A percentile compares a stretch with the other conserved stretches of the same genome.
These are phyloP conservation scores for Biscogniauxia sp. DNA, from an alignment of 2,329 filamentous ascomycete species.

Conservation along the genomic window DNA sequence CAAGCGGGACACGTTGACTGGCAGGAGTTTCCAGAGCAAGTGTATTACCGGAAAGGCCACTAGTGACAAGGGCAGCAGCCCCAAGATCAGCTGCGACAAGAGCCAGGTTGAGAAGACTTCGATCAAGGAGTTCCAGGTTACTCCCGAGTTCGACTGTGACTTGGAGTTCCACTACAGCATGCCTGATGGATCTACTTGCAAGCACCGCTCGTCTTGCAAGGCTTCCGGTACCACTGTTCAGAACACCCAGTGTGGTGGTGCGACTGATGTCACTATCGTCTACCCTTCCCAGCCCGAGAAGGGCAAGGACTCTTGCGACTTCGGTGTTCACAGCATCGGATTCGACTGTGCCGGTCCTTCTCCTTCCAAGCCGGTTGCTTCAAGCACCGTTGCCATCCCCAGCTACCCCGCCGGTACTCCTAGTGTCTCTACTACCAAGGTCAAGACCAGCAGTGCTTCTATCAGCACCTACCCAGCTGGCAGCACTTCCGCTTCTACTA, in stretches of 20 bases:
- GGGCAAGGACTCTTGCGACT: slow-evolving; percentile 59
- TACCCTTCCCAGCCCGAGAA: slow-evolving; percentile 58
- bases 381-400: slow-evolving; percentile 7
- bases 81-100: slow-evolving; percentile 55
- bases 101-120: slow-evolving; percentile 63
- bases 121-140: slow-evolving; percentile 70
- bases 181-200: slow-evolving; percentile 79
- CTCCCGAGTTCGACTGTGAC: slow-evolving; percentile 71
- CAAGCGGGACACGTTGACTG: slow-evolving; percentile 55
- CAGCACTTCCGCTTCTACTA: slow-evolving; percentile 14
- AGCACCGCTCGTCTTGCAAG: slow-evolving; percentile 69
- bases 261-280: slow-evolving; percentile 73
- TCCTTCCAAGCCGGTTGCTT: slow-evolving; percentile 29
- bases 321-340: slow-evolving; percentile 70
- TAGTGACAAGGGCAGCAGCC: slow-evolving; percentile 45
- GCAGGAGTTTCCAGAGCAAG: slow-evolving; percentile 54
- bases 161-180: slow-evolving; percentile 86
- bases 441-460: slow-evolving; percentile 10
- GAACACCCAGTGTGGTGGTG: slow-evolving; percentile 92
- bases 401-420: slow-evolving; percentile 23
- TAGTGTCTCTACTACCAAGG: slow-evolving; percentile 8
- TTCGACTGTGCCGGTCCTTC: slow-evolving; percentile 64
- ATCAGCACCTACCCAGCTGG: slow-evolving; percentile 12
- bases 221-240: slow-evolving; percentile 65
- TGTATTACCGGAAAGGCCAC: slow-evolving; percentile 57